Conservation (phyloP, 441 rosid species). For the Pelargonium cotyledonis region DNA sequence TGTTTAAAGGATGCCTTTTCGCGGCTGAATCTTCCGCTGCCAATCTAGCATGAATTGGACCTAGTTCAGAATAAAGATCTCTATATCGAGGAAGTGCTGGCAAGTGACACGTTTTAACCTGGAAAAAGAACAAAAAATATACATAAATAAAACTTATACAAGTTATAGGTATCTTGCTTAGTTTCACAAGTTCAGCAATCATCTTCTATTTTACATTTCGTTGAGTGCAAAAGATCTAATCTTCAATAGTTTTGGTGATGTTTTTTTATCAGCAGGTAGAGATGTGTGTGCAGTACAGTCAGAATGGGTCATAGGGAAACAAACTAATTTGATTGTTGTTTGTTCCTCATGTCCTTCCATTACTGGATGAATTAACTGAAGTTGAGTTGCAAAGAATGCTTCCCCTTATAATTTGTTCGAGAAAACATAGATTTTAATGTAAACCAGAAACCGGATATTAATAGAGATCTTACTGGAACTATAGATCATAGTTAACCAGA, state of each 20-base stretch:
- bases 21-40: slow-evolving; percentile 52
- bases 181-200: neutral
- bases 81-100: slow-evolving; percentile 70
- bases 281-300: neutral
- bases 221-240: neutral
- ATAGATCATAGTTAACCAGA: neutral
- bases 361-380: no score
- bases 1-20: slow-evolving; percentile 66
- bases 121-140: slow-evolving; percentile 14
- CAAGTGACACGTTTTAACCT: slow-evolving; percentile 55
- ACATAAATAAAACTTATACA: neutral
- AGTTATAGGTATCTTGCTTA: neutral
- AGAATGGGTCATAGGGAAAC: neutral
- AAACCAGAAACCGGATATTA: neutral
- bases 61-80: slow-evolving; percentile 71
- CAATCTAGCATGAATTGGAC: slow-evolving; percentile 63
- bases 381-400: no score
- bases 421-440: neutral
- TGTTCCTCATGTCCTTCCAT: no score
- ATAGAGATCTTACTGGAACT: neutral
- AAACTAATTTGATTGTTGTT: neutral
- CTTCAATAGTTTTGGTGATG: neutral
- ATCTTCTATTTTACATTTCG: neutral
- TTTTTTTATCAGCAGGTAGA: neutral
- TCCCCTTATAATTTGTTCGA: no score